These are phyloP conservation scores for Colletotrichum sp. DNA, from an alignment of 2,329 filamentous ascomycete species.

Conservation along the genomic window DNA sequence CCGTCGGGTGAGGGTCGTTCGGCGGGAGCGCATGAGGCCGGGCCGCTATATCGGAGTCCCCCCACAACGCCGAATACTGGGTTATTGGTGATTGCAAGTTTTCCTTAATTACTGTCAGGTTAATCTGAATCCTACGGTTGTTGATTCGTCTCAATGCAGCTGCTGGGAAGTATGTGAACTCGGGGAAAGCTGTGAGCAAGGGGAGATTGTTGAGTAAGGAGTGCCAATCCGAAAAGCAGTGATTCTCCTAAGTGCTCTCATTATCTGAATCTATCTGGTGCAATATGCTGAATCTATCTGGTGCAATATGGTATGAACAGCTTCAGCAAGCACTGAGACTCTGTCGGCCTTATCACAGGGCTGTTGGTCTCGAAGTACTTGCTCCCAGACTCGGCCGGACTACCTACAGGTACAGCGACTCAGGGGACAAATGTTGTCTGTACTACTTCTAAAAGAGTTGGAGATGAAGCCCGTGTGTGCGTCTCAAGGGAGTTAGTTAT, in stretches of 20 bases:
- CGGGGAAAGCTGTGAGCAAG: too few relatives aligned
- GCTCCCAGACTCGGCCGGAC: neutral
- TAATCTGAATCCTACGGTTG: accelerated
- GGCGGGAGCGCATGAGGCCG: neutral
- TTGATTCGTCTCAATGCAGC: neutral
- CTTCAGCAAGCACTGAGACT: neutral
- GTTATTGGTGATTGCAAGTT: accelerated
- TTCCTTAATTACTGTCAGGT: accelerated
- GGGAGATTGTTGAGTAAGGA: too few relatives aligned
- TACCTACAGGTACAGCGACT: too few relatives aligned
- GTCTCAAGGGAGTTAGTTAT: too few relatives aligned
- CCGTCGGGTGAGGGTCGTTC: neutral
- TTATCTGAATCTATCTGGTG: accelerated
- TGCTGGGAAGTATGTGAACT: neutral
- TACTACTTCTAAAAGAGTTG: neutral
- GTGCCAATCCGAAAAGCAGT: too few relatives aligned
- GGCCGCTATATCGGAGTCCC: neutral
- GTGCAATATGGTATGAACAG: too few relatives aligned
- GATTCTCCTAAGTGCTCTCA: neutral
- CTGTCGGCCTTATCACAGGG: accelerated
- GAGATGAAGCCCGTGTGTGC: too few relatives aligned
- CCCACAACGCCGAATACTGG: neutral
- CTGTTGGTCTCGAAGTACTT: neutral
- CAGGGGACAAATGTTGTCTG: accelerated
- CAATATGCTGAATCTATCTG: accelerated